Percentiles rank a stretch among this genome's conserved stretches.
phyloP scores from a whole-genome alignment of 495 filamentous ascomycete genomes.

The Neurospora hispaniola region DNA sequence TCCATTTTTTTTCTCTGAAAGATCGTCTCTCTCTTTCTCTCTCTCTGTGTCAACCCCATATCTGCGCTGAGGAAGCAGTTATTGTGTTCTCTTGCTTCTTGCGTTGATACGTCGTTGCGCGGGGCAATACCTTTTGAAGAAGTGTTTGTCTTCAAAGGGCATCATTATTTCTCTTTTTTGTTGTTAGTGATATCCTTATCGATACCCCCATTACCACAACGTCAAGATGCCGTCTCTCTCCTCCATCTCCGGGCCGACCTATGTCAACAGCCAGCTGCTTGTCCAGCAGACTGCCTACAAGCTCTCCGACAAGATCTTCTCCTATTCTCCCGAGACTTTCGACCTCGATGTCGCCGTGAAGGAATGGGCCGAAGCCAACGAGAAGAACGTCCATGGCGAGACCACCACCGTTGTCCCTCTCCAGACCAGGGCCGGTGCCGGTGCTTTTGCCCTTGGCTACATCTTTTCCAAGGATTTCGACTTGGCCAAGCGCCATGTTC shows the following conservation, averaged over 20 bases:
- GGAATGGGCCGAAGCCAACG: constrained; percentile 54
- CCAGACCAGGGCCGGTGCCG: constrained; percentile 82
- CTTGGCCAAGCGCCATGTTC: constrained; percentile 77
- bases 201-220: constrained; percentile 10
- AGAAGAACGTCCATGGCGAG: constrained; percentile 73
- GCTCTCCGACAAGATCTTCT: constrained; percentile 91
- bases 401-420: constrained; percentile 65
- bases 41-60: not conserved
- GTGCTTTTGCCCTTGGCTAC: constrained; percentile 87
- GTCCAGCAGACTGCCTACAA: constrained; percentile 93
- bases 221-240: constrained; percentile 33
- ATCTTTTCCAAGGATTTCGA: constrained; percentile 95
- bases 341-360: constrained; percentile 74
- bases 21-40: not conserved
- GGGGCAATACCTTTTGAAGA: constrained; percentile 12
- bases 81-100: constrained; percentile 2
- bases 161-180: not conserved
- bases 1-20: not conserved
- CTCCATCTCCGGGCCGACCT: constrained; percentile 77
- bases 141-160: constrained; percentile 8
- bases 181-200: not conserved
- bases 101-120: constrained; percentile 14
- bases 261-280: constrained; percentile 80
- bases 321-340: constrained; percentile 89
- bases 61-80: not conserved